Evolutionary conservation across 305 asterid species (phyloP).

Genomic region (Striga hermonthica): DNA sequence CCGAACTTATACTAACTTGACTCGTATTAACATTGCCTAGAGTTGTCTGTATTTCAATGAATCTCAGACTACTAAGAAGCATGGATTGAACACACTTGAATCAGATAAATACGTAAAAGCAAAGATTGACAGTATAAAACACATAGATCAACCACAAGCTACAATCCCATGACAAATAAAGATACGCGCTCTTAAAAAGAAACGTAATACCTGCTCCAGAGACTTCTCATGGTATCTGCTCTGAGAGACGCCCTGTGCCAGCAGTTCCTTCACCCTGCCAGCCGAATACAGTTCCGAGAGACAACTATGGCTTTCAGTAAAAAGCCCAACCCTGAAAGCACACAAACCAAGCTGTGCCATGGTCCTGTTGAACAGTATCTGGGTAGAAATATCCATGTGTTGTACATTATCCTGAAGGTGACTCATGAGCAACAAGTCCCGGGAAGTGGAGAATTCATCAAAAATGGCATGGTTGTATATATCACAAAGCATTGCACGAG

Average conservation of each 20-base stretch:
- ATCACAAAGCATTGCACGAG: slow-evolving; percentile 99
- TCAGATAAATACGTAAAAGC: not conserved
- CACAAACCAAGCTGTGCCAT: slow-evolving; percentile 96
- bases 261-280: slow-evolving; percentile 94
- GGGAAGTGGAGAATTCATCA: slow-evolving; percentile 78
- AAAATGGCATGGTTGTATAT: slow-evolving; percentile 86
- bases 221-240: slow-evolving; percentile 94
- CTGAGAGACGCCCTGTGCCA: slow-evolving; percentile 95
- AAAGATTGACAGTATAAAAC: not conserved
- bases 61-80: not conserved
- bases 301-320: slow-evolving; percentile 74
- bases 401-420: slow-evolving; percentile 92
- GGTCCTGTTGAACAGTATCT: slow-evolving; percentile 83
- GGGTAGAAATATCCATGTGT: slow-evolving; percentile 97
- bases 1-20: no score
- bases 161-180: not conserved
- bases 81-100: not conserved
- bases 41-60: not conserved
- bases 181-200: not conserved
- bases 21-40: no score
- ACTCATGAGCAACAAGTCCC: slow-evolving; percentile 92
- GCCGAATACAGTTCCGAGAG: slow-evolving; percentile 88
- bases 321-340: slow-evolving; percentile 82
- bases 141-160: not conserved
- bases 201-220: slow-evolving; percentile 77